Evolutionary conservation across 805 yeast genomes (phyloP), one percentile per base, ranked within the genome.

Genomic region (Limtongia smithiae): DNA sequence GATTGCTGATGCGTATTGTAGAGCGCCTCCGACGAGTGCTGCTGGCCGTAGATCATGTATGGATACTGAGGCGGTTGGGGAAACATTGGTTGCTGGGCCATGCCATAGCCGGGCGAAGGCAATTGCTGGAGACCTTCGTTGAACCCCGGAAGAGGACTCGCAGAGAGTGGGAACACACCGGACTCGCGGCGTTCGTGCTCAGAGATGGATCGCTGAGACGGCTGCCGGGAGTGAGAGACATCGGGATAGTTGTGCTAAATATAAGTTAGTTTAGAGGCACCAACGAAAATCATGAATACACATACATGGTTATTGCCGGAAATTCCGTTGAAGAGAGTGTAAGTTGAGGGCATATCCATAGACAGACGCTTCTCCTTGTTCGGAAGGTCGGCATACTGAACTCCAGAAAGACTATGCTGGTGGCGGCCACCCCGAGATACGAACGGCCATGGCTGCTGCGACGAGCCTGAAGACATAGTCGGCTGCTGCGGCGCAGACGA

Each of bases 121-220:
- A 20, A 25, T 12, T 43, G 36, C 20, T 46, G 25, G 6, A 36
- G 14, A 15, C 38, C 32, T 3, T 41, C 50, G 11, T 43, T 46
- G 12, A 36, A 31, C 20, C 42, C 49, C 4, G 51, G 51, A 18
- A 46, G 37, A 8, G 46, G 46, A 28, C 48, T 44, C 17, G 30
- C 36, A 4, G 49, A 36, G 37, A 32, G 52, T 14, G 44, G 46
- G 32, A 49, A 39, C 9, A 30, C 11, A 12, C 25, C 37, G 35
- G 20, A 17, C 12, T 46, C 54, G 24, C 34, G 53, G 9, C 57
- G 50, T 8, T 50, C 55, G 24, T 22, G 33, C 30, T 53, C 57
- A 9, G 54, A 39, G 12, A 51, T 22, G 20, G 57, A 53, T 6
- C 56, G 43, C 41, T 53, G 57, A 6, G 55, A 50, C 15, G 55